phyloP scores from a whole-genome alignment of 2,329 filamentous ascomycete species.

The Aspergillus nomiae region DNA sequence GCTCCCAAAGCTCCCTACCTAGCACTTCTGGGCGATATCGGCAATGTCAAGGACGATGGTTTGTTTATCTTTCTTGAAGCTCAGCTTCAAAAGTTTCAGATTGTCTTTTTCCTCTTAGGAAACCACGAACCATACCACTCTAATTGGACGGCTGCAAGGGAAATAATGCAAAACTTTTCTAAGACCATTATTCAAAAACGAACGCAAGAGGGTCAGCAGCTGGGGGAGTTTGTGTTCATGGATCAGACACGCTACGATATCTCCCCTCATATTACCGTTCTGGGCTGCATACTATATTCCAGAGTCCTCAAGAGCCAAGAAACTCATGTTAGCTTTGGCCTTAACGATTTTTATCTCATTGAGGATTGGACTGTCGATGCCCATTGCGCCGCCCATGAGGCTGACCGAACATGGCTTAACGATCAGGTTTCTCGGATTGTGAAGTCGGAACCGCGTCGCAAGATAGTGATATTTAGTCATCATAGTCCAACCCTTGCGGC shows the following conservation, averaged over 20 bases:
- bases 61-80: slow-evolving; percentile 50
- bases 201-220: slow-evolving; percentile 7
- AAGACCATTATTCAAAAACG: slow-evolving; percentile 18
- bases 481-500: slow-evolving; percentile 36
- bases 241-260: slow-evolving; percentile 44
- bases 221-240: slow-evolving; percentile 45
- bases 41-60: slow-evolving; percentile 47
- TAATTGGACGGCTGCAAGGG: slow-evolving; percentile 28
- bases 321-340: slow-evolving; percentile 42
- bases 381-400: slow-evolving; percentile 34
- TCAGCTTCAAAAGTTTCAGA: slow-evolving; percentile 53
- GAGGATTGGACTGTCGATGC: slow-evolving; percentile 35
- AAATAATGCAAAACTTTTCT: slow-evolving; percentile 27
- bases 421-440: slow-evolving; percentile 35
- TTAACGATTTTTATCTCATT: slow-evolving; percentile 59
- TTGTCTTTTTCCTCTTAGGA: slow-evolving; percentile 56
- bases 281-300: slow-evolving; percentile 57
- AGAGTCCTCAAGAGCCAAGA: slow-evolving; percentile 41
- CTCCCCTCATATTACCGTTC: slow-evolving; percentile 38
- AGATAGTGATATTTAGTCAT: slow-evolving; percentile 44
- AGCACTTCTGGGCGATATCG: slow-evolving; percentile 61
- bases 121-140: slow-evolving; percentile 59
- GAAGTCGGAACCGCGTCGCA: slow-evolving; percentile 32
- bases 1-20: slow-evolving; percentile 52
- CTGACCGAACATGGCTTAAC: slow-evolving; percentile 44